Percentiles rank a stretch among this genome's conserved stretches.
Conservation (phyloP, 257 asterid genomes). For the Fraxinus cuspidata region DNA sequence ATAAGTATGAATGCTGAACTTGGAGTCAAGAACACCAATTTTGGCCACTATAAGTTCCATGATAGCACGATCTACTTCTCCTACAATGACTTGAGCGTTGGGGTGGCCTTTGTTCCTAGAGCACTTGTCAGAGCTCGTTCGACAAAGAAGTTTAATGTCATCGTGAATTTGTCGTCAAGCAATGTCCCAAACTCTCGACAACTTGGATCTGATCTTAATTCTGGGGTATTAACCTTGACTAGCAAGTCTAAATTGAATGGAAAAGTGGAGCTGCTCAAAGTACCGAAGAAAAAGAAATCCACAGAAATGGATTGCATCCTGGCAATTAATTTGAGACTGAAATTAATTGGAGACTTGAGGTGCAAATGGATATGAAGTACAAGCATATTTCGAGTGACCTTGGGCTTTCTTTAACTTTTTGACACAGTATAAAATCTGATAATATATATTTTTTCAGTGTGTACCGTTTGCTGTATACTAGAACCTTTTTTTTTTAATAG, state of each 20-base stretch:
- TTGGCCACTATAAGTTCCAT: neutral
- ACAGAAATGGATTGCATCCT: neutral
- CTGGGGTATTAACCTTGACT: neutral
- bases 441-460: no score
- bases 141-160: conserved; percentile 4
- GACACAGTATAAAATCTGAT: neutral
- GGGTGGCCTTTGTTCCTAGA: neutral
- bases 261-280: neutral
- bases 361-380: neutral
- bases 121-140: neutral
- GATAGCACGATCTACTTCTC: neutral
- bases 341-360: neutral
- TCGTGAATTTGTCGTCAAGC: neutral
- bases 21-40: conserved; percentile 3
- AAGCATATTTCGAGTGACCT: neutral
- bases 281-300: neutral
- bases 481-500: no score
- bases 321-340: neutral
- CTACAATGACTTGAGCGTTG: neutral
- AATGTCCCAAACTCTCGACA: neutral
- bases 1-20: neutral
- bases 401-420: neutral
- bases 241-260: neutral
- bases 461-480: neutral
- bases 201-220: neutral